Evolutionary conservation across 2,329 filamentous ascomycete genomes (phyloP).

Genomic region (Cercospora zeae-maydis): DNA sequence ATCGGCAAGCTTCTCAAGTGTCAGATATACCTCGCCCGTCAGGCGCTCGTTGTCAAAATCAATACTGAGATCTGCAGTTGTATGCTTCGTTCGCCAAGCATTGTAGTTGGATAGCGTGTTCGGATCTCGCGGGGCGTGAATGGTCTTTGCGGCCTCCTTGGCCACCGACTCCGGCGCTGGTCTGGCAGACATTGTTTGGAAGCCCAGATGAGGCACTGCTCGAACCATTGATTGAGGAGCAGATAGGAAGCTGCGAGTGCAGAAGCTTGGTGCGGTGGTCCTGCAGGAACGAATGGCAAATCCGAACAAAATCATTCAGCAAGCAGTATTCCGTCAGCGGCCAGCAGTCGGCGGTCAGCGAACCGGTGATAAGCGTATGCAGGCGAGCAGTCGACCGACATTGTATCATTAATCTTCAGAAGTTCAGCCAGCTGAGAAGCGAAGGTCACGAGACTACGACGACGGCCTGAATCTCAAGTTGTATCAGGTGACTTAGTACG

Average conservation of each 20-base stretch:
- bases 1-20: constrained; percentile 72
- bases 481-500: too few species aligned
- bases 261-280: constrained; percentile 2
- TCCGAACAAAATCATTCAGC: constrained; percentile 17
- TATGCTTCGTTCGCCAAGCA: constrained; percentile 80
- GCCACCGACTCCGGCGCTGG: constrained; percentile 28
- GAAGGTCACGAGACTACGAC: not conserved
- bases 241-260: not conserved
- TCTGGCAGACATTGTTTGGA: constrained; percentile 28
- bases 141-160: constrained; percentile 31
- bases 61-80: constrained; percentile 73
- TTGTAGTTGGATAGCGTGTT: constrained; percentile 92
- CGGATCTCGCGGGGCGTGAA: constrained; percentile 57
- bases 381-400: not conserved
- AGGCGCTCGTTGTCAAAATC: constrained; percentile 78
- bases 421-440: not conserved
- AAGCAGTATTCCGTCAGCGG: not conserved
- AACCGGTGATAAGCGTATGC: not conserved
- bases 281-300: constrained; percentile 12
- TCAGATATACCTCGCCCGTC: constrained; percentile 70
- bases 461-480: too few species aligned
- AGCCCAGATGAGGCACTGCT: constrained; percentile 7
- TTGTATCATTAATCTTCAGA: not conserved
- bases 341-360: not conserved
- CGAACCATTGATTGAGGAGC: constrained; percentile 14